A percentile compares a stretch with the other conserved stretches of the same genome.
Evolutionary conservation across 331 rosid species (phyloP).

Genomic region (Quercus phellos): DNA sequence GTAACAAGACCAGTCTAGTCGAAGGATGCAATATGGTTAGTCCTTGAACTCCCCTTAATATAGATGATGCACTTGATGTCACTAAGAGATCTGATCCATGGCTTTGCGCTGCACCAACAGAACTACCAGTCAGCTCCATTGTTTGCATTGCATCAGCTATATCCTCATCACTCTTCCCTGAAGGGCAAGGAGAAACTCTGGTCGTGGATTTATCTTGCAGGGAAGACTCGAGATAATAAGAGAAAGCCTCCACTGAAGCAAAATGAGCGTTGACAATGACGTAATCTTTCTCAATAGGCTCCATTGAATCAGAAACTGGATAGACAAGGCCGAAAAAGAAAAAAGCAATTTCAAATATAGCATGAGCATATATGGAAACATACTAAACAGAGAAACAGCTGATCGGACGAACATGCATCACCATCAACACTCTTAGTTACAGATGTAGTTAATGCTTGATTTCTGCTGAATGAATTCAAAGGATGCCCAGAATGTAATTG

Average conservation of each 20-base stretch:
- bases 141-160: constrained; percentile 24
- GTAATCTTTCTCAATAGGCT: neutral
- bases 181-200: constrained; percentile 33
- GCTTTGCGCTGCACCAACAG: constrained; percentile 26
- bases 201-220: constrained; percentile 34
- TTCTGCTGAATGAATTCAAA: constrained; percentile 25
- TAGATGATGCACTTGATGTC: constrained; percentile 32
- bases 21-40: constrained; percentile 56
- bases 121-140: constrained; percentile 25
- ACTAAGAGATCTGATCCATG: constrained; percentile 22
- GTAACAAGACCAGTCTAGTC: constrained; percentile 51
- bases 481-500: constrained; percentile 32
- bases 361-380: constrained; percentile 2
- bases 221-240: constrained; percentile 44
- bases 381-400: constrained; percentile 24
- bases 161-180: constrained; percentile 34
- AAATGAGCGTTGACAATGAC: constrained; percentile 14
- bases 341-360: constrained; percentile 14
- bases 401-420: constrained; percentile 30
- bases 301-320: neutral
- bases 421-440: constrained; percentile 24
- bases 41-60: constrained; percentile 49
- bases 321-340: neutral
- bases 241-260: constrained; percentile 62
- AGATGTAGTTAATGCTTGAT: constrained; percentile 21